These are phyloP conservation scores for Candida sakaeoensis DNA, from an alignment of 805 yeast genomes.

Conservation along the genomic window DNA sequence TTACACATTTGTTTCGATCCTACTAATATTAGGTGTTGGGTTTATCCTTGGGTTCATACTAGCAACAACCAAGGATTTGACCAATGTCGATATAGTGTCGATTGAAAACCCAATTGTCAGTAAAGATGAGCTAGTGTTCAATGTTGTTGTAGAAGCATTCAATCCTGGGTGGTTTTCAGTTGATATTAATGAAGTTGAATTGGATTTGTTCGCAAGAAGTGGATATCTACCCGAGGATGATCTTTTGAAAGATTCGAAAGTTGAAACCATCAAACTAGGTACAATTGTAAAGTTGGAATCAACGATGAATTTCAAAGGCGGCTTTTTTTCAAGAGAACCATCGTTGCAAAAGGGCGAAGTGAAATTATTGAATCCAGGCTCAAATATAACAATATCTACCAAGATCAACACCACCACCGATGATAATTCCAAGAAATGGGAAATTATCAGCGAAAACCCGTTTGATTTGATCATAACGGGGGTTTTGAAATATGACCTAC, in stretches of 20 bases:
- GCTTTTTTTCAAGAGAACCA: conserved; percentile 61
- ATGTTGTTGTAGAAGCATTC: conserved; percentile 69
- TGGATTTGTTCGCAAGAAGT: conserved; percentile 83
- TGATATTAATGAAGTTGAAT: conserved; percentile 57
- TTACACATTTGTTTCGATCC: conserved; percentile 43
- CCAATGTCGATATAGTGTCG: conserved; percentile 56
- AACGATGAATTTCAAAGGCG: conserved; percentile 72
- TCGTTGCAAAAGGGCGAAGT: conserved; percentile 64
- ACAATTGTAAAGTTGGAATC: conserved; percentile 62
- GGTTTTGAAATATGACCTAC: conserved; percentile 69
- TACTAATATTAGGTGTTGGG: conserved; percentile 62
- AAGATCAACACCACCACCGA: conserved; percentile 1
- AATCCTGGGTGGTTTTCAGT: conserved; percentile 85
- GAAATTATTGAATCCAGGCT: conserved; percentile 71
- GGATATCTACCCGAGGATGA: conserved; percentile 35
- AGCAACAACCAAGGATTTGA: conserved; percentile 82
- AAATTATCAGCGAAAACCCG: conserved; percentile 66
- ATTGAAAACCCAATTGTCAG: conserved; percentile 72
- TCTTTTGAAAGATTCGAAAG: conserved; percentile 12
- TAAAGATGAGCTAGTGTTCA: conserved; percentile 80
- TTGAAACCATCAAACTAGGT: conserved; percentile 75
- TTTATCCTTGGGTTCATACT: conserved; percentile 79
- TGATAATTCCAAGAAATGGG: conserved; percentile 62
- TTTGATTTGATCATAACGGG: conserved; percentile 86
- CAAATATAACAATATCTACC: conserved; percentile 25